Base-by-base conservation (phyloP, 768 basidiomycete genomes). In the Termitomyces sp. region DNA sequence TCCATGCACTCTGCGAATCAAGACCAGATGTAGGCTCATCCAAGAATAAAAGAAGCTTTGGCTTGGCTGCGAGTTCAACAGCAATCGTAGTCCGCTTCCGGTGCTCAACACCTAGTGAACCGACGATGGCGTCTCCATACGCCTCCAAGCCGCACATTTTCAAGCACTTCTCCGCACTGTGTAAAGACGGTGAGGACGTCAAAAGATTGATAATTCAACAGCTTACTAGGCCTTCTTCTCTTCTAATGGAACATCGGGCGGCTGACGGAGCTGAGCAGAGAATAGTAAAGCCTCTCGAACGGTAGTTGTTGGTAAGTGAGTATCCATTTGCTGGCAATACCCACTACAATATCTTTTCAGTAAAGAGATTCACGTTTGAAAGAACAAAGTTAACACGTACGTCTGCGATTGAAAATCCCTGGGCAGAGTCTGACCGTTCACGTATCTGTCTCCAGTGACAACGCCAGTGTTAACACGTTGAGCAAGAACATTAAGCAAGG, bases 11-110 rank as follows among this genome's bases (percentile, higher is more conserved):
- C 71, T 93, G 91, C 0, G 91, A 92, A 70, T 93, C 91, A 16
- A 95, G 77, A 32, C 93, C 92, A 41, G 90, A 87, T 2, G 94
- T 95, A 0, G 94, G 94, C 69, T 95, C 93, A 65, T 95, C 93
- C 48, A 94, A 73, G 77, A 95, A 95, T 32, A 95, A 78, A 0
- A 96, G 75, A 0, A 94, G 76, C 68, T 84, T 83, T 0, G 92
- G 93, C 84, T 86, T 94, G 5, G 92, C 89, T 44, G 91, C 92
- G 9, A 95, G 78, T 69, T 94, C 92, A 38, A 94, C 92, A 28
- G 83, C 93, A 59, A 95, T 95, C 0, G 92, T 95, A 0, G 90
- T 85, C 8, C 92, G 80, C 73, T 94, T 95, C 51, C 84, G 79
- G 61, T 87, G 82, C 63, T 93, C 89, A 23, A 88, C 81, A 3